phyloP scores from a whole-genome alignment of 495 filamentous ascomycete species.

The Staphylotrichum longicolle region DNA sequence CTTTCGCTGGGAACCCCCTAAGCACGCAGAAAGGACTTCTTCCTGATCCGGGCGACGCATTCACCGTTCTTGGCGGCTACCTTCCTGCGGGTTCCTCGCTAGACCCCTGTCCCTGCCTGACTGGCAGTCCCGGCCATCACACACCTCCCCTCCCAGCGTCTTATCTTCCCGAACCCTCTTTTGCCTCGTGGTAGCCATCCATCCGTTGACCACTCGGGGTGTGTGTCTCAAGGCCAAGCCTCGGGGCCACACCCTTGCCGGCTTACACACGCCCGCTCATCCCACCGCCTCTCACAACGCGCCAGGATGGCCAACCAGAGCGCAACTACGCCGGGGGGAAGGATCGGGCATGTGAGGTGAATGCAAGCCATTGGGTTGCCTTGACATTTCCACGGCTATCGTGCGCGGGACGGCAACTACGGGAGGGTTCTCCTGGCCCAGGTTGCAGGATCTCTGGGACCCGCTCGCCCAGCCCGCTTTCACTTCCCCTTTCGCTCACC shows the following conservation, averaged over 20 bases:
- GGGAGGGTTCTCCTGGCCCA: conserved; percentile 1
- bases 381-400: not conserved
- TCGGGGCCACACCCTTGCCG: conserved; percentile 5
- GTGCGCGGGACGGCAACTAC: not conserved
- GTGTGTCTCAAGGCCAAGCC: conserved; percentile 6
- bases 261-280: conserved; percentile 15
- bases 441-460: conserved; percentile 15
- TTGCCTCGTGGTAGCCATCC: conserved; percentile 38
- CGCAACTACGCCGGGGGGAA: not conserved
- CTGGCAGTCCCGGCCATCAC: conserved; percentile 34
- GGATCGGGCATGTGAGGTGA: not conserved
- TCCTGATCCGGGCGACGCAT: conserved; percentile 30
- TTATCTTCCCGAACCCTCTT: conserved; percentile 43
- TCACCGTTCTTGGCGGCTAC: conserved; percentile 29
- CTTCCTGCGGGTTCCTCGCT: conserved; percentile 16
- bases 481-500: conserved; percentile 20
- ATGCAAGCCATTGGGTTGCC: not conserved
- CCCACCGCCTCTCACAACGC: not conserved
- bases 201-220: conserved; percentile 21
- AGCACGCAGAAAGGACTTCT: conserved; percentile 7
- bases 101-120: conserved; percentile 31
- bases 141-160: conserved; percentile 25
- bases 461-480: conserved; percentile 13
- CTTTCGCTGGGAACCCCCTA: conserved; percentile 10
- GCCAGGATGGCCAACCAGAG: not conserved